phyloP scores from a whole-genome alignment of 2,329 filamentous ascomycete species.

The Hypoxylon sp. region DNA sequence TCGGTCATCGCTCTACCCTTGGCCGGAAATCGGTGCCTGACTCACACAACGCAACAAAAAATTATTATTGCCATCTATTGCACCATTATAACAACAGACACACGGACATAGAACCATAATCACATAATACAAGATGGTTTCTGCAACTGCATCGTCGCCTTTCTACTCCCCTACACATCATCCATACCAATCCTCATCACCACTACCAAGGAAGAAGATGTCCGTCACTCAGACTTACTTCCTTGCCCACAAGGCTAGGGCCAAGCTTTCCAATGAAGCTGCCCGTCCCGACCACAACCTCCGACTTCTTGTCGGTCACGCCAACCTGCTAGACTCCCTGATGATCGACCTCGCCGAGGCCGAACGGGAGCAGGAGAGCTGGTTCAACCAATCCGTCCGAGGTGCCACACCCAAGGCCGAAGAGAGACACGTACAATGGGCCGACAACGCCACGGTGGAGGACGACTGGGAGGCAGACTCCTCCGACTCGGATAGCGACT shows the following conservation, averaged over 20 bases:
- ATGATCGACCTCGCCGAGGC: slow-evolving; percentile 93
- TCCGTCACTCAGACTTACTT: slow-evolving; percentile 98
- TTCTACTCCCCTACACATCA: slow-evolving; percentile 44
- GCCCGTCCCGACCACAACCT: slow-evolving; percentile 92
- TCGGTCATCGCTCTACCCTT: slow-evolving; percentile 40
- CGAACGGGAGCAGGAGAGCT: slow-evolving; percentile 93
- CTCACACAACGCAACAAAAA: slow-evolving; percentile 45
- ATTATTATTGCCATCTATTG: slow-evolving; percentile 40
- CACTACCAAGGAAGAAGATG: slow-evolving; percentile 81
- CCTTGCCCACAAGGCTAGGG: slow-evolving; percentile 93
- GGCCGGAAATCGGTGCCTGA: slow-evolving; percentile 49
- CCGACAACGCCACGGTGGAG: slow-evolving; percentile 78
- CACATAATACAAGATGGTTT: slow-evolving; percentile 49
- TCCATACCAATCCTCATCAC: slow-evolving; percentile 49
- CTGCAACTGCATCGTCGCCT: slow-evolving; percentile 41
- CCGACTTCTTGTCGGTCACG: slow-evolving; percentile 92
- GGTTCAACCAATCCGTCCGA: slow-evolving; percentile 96
- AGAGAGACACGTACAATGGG: slow-evolving; percentile 85
- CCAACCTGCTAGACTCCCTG: slow-evolving; percentile 94
- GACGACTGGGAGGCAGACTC: slow-evolving; percentile 75
- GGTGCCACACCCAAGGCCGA: slow-evolving; percentile 68
- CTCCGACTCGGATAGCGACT: slow-evolving; percentile 60
- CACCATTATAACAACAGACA: slow-evolving; percentile 46
- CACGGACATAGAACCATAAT: slow-evolving; percentile 35
- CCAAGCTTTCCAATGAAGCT: slow-evolving; percentile 94